Evolutionary conservation across 148 eudicot genomes (phyloP).

Genomic region (Spergularia bocconei): DNA sequence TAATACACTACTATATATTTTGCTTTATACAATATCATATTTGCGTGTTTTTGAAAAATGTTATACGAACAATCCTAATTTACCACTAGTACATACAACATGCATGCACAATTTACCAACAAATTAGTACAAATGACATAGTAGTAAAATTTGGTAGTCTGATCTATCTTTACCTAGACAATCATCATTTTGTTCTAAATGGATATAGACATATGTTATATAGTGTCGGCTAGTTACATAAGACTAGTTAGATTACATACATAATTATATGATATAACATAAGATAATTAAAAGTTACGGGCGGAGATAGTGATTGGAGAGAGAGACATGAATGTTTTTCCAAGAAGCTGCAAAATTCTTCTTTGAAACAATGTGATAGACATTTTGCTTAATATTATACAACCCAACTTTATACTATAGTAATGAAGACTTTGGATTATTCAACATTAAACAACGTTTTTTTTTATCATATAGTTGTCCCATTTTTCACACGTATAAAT

Average conservation of each 20-base stretch:
- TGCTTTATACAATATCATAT: no score
- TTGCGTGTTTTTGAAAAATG: no score
- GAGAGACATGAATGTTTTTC: conserved; percentile 15
- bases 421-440: conserved; percentile 22
- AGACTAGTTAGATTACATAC: neutral
- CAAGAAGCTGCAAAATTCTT: conserved; percentile 27
- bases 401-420: neutral
- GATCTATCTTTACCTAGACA: no score
- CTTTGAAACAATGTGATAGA: conserved; percentile 15
- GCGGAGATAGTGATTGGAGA: neutral
- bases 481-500: conserved; percentile 13
- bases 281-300: neutral
- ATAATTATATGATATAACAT: neutral
- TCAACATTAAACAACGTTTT: conserved; percentile 18
- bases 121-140: no score
- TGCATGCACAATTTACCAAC: no score
- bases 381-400: neutral
- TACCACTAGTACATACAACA: no score
- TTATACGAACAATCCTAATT: no score
- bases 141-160: no score
- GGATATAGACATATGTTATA: no score
- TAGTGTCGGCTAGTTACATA: neutral
- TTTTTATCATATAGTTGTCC: neutral
- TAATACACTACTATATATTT: no score
- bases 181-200: no score